phyloP scores from a whole-genome alignment of 179 eudicot genomes.

The Spinacia oleracea region DNA sequence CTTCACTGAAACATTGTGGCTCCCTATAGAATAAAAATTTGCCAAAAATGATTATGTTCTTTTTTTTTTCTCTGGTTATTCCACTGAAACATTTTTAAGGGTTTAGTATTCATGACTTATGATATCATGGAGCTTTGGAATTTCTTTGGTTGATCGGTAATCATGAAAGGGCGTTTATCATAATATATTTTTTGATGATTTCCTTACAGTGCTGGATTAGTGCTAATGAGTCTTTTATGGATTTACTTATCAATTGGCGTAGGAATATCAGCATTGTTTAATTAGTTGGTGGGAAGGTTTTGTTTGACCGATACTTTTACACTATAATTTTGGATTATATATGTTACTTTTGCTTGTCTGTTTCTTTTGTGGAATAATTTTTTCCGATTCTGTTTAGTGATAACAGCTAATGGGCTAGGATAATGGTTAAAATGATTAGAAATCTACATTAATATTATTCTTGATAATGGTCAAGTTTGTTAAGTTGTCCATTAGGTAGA shows the following conservation, averaged over 20 bases:
- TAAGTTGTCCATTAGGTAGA: neutral
- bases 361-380: neutral
- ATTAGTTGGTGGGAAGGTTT: neutral
- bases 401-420: neutral
- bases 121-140: neutral
- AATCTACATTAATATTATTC: neutral
- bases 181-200: neutral
- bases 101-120: no score
- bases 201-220: neutral
- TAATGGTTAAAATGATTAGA: conserved; percentile 4
- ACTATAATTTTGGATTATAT: neutral
- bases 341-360: neutral
- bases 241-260: neutral
- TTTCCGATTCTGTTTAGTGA: neutral
- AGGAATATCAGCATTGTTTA: neutral
- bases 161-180: neutral
- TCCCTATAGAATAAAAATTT: no score
- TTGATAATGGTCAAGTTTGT: conserved; percentile 11
- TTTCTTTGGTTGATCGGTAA: neutral
- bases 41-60: no score
- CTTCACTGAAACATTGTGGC: no score
- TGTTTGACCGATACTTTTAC: neutral
- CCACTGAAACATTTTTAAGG: neutral
- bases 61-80: no score
- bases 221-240: neutral